These are phyloP conservation scores for Schizophyllum amplum DNA, from an alignment of 1,284 basidiomycete species.

Conservation along the genomic window DNA sequence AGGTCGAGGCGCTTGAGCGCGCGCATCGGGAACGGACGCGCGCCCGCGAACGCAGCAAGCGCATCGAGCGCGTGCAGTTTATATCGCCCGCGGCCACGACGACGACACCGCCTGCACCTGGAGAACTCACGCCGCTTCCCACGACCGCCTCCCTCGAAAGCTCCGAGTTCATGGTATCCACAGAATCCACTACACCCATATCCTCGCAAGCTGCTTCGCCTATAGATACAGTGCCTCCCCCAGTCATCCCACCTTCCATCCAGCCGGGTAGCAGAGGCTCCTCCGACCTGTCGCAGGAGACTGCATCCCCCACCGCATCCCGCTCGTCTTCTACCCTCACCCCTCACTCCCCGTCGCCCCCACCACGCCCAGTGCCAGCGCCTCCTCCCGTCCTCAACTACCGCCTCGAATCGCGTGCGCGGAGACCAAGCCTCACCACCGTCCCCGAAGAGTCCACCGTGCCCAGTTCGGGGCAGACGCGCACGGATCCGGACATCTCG, in stretches of 20 bases:
- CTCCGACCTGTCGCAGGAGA: background rate
- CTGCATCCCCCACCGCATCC: background rate
- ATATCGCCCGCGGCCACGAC: background rate
- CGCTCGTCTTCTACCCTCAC: background rate
- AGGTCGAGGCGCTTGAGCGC: background rate
- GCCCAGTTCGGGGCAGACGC: background rate
- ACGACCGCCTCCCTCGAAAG: background rate
- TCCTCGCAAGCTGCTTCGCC: background rate
- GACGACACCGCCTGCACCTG: too few relatives aligned
- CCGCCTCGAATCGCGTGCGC: background rate
- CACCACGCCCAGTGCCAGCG: background rate
- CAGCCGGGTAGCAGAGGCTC: background rate
- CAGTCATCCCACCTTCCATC: background rate
- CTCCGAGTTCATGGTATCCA: background rate
- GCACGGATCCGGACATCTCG: background rate
- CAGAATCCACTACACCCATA: background rate
- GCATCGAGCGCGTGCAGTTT: background rate
- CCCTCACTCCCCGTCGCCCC: background rate
- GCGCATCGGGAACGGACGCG: background rate
- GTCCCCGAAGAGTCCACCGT: background rate
- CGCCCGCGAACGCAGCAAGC: background rate
- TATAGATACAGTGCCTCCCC: background rate
- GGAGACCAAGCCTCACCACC: background rate
- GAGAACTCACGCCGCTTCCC: background rate
- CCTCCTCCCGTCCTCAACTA: background rate